Base-by-base conservation (phyloP, 371 early-diverging fungal species). In the Mucor irregularis region DNA sequence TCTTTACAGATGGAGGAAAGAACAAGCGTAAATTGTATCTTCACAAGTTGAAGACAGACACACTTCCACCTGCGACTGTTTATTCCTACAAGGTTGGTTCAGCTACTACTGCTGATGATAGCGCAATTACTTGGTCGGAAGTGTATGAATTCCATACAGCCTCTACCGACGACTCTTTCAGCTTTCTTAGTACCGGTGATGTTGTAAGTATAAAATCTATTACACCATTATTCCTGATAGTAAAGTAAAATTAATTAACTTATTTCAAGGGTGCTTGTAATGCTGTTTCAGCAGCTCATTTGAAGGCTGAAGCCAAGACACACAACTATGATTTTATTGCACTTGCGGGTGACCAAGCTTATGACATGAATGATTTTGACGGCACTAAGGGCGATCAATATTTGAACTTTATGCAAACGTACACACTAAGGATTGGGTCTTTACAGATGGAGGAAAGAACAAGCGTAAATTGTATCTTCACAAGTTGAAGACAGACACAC, bases 341-440 rank as follows among this genome's bases (percentile, higher is more conserved):
- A 3, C 10, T 78, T 1, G 70, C 69, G 11, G 78, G 78, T 11
- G 78, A 78, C 47, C 77, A 77, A 56, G 77, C 69, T 19, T 78
- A 78, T 29, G 49, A 78, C 30, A 62, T 78, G 69, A 61, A 51
- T 8, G 78, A 78, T 22, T 68, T 69, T 39, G 55, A 74, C 40
- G 78, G 78, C 3, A 59, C 55, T 0, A 78, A 78, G 38, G 78
- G 75, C 6, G 78, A 78, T 60, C 59, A 78, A 30, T 78, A 72
- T 25, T 46, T 78, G 65, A 74, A 74, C 33, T 61, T 74, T 53
- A 57, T 66, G 53, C 73, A 78, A n/a, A n/a, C n/a, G n/a, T n/a
- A n/a, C n/a, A n/a, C n/a, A n/a, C n/a, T n/a, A n/a, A 71, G 74
- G 56, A 62, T 31, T 69, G 72, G 66, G 48, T 46, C 10, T 74